Conservation (phyloP, 257 asterid genomes). For the Nicotiana tabacum region DNA sequence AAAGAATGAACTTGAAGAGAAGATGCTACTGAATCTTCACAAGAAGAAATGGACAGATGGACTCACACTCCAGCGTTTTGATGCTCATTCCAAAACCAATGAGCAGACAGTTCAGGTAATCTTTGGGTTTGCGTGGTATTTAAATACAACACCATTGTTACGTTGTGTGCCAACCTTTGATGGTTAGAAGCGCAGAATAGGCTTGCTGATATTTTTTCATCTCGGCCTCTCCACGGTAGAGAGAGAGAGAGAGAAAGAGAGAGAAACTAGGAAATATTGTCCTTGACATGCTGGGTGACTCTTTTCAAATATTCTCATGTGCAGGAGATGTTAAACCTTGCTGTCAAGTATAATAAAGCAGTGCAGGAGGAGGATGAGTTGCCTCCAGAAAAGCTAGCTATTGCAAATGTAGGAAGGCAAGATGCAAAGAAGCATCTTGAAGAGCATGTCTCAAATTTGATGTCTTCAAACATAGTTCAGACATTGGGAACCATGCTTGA, state of each 20-base stretch:
- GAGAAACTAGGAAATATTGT: not conserved
- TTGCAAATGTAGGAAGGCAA: conserved; percentile 93
- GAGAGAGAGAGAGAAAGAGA: not conserved
- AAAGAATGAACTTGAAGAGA: conserved; percentile 98
- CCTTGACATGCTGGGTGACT: not conserved
- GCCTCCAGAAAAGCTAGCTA: conserved; percentile 85
- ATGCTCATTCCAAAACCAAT: conserved; percentile 87
- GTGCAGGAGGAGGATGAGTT: conserved; percentile 96
- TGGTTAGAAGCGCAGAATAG: not conserved
- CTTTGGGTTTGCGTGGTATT: not conserved
- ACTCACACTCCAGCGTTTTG: conserved; percentile 81
- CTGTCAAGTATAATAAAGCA: conserved; percentile 83
- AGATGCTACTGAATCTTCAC: conserved; percentile 92
- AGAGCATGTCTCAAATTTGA: conserved; percentile 88
- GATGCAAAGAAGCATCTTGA: conserved; percentile 97
- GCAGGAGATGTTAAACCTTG: conserved; percentile 91
- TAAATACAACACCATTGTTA: not conserved
- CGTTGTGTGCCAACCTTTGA: not conserved
- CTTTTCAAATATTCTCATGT: conserved; percentile 7
- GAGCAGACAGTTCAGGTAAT: conserved; percentile 91
- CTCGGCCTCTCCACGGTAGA: not conserved
- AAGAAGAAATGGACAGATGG: conserved; percentile 98
- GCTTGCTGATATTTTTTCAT: not conserved
- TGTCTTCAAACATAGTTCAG: conserved; percentile 93
- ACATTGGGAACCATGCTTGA: conserved; percentile 93